Percentiles rank a stretch among this genome's conserved stretches.
phyloP scores from a whole-genome alignment of 345 rosid genomes.

The Eucalyptus leucophloia region DNA sequence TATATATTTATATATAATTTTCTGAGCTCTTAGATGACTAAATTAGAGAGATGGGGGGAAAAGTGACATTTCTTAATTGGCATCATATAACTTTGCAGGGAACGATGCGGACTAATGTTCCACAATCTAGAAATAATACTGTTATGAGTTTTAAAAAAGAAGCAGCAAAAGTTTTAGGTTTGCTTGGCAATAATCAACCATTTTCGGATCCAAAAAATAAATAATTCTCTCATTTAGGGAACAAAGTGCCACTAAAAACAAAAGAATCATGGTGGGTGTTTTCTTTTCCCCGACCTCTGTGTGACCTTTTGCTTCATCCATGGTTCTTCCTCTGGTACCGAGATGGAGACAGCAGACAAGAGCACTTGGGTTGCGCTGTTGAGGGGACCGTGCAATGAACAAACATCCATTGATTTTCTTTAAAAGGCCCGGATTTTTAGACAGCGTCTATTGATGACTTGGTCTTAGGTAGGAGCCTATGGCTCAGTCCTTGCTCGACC shows the following conservation, averaged over 20 bases:
- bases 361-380: not conserved
- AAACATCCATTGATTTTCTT: not conserved
- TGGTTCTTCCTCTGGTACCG: not conserved
- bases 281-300: not conserved
- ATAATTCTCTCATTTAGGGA: not conserved
- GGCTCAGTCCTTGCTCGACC: not conserved
- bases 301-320: not conserved
- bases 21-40: not conserved
- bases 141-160: not conserved
- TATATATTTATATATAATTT: not conserved
- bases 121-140: not conserved
- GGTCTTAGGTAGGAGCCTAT: not conserved
- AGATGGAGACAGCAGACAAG: not conserved
- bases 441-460: not conserved
- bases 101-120: not conserved
- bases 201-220: not conserved
- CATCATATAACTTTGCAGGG: not conserved
- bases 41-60: not conserved
- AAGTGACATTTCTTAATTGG: not conserved
- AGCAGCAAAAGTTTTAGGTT: not conserved
- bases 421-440: not conserved
- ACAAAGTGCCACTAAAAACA: not conserved
- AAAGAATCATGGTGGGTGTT: not conserved
- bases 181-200: not conserved
- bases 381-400: not conserved